A percentile compares a stretch with the other conserved stretches of the same genome.
Conservation (phyloP, 106 monocot genomes). For the Dioscorea alata region DNA sequence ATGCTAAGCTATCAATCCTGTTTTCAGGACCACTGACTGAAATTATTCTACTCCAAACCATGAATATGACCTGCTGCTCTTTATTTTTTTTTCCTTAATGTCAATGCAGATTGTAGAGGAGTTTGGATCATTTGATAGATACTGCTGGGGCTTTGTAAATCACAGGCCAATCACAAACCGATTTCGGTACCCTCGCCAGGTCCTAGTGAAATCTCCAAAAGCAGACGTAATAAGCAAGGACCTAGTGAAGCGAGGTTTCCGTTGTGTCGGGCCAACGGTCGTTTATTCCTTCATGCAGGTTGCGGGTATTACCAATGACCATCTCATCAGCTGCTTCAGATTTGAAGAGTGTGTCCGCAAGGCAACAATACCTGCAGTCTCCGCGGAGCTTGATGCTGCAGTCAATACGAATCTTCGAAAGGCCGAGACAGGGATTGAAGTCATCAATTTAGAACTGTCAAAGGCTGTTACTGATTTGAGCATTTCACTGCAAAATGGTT, state of each 20-base stretch:
- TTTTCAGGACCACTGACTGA: background rate
- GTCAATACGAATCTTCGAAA: background rate
- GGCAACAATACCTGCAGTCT: too few relatives aligned
- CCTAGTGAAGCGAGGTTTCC: slow-evolving; percentile 33
- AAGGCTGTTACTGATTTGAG: slow-evolving; percentile 14
- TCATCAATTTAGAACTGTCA: slow-evolving; percentile 11
- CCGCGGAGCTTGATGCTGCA: background rate
- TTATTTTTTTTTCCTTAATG: background rate
- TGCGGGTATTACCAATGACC: slow-evolving; percentile 44
- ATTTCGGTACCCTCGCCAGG: slow-evolving; percentile 24
- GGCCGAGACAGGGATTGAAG: background rate
- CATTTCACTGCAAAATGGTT: slow-evolving; percentile 11
- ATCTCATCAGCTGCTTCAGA: slow-evolving; percentile 35
- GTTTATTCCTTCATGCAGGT: slow-evolving; percentile 52
- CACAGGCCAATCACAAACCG: slow-evolving; percentile 31
- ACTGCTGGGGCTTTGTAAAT: slow-evolving; percentile 51
- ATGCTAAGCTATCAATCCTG: background rate
- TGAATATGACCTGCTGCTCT: background rate
- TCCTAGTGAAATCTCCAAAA: slow-evolving; percentile 37
- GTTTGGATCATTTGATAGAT: slow-evolving; percentile 41
- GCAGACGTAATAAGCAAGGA: slow-evolving; percentile 44
- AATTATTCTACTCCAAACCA: background rate
- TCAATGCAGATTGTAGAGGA: slow-evolving; percentile 32
- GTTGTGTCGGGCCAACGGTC: slow-evolving; percentile 34
- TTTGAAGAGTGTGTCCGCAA: slow-evolving; percentile 24